These are phyloP conservation scores for Kwoniella dendrophila DNA, from an alignment of 768 basidiomycete species.

Conservation along the genomic window DNA sequence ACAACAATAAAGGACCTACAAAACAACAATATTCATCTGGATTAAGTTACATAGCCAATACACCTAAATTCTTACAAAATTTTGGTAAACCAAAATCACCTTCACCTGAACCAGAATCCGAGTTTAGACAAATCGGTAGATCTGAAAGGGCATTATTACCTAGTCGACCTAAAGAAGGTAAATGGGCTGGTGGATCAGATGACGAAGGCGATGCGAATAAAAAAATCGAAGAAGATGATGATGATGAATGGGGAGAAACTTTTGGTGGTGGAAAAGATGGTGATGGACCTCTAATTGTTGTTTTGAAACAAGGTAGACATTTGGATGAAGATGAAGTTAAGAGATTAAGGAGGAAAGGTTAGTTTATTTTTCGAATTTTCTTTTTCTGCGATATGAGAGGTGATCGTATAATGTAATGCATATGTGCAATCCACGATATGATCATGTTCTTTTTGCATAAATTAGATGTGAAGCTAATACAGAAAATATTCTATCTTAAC, in stretches of 20 bases:
- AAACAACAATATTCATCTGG: slow-evolving; percentile 22
- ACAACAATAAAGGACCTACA: slow-evolving; percentile 19
- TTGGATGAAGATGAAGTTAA: slow-evolving; percentile 75
- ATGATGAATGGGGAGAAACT: slow-evolving; percentile 63
- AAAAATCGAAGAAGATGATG: slow-evolving; percentile 68
- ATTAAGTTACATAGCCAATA: slow-evolving; percentile 23
- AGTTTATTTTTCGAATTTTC: slow-evolving; percentile 7
- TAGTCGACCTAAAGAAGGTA: slow-evolving; percentile 46
- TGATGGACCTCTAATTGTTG: slow-evolving; percentile 85
- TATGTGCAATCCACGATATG: too few species aligned
- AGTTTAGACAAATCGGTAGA: slow-evolving; percentile 2
- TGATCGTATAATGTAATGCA: too few species aligned
- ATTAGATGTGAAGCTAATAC: slow-evolving; percentile 1
- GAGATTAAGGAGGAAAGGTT: slow-evolving; percentile 59
- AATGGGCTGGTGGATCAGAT: slow-evolving; percentile 51
- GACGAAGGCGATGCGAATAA: slow-evolving; percentile 32
- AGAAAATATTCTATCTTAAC: background rate
- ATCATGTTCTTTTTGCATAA: too few species aligned
- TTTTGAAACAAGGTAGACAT: slow-evolving; percentile 85
- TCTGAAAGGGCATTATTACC: slow-evolving; percentile 42
- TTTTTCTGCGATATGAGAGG: background rate
- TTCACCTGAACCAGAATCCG: slow-evolving; percentile 5
- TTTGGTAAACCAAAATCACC: slow-evolving; percentile 23
- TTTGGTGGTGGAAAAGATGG: slow-evolving; percentile 60
- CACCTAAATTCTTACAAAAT: slow-evolving; percentile 28